Evolutionary conservation across 306 rosid species (phyloP).

Genomic region (barrel medic (Medicago truncatula)): MtrunA17r5.0-ANR NC_053046.1:1538501-1539000

Average conservation of each 20-base stretch:
- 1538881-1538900: constrained; percentile 96
- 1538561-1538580: neutral
- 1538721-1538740: constrained; percentile 7
- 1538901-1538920: constrained; percentile 36
- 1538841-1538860: constrained; percentile 97
- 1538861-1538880: constrained; percentile 97
- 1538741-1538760: neutral
- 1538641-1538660: neutral
- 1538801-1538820: constrained; percentile 97
- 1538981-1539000: constrained; percentile 98
- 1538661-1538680: neutral
- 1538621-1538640: neutral
- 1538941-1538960: constrained; percentile 21
- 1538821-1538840: constrained; percentile 90
- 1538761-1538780: constrained; percentile 7
- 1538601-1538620: neutral
- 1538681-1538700: too few species aligned
- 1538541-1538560: neutral
- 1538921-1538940: neutral
- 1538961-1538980: constrained; percentile 35
- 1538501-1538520: neutral
- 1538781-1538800: constrained; percentile 65
- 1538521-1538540: neutral
- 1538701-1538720: constrained; percentile 30
- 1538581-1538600: neutral